Percentiles rank a stretch among this genome's conserved stretches.
These are phyloP conservation scores for Penicillium coprophilum DNA, from an alignment of 495 filamentous ascomycete genomes.

Conservation along the genomic window DNA sequence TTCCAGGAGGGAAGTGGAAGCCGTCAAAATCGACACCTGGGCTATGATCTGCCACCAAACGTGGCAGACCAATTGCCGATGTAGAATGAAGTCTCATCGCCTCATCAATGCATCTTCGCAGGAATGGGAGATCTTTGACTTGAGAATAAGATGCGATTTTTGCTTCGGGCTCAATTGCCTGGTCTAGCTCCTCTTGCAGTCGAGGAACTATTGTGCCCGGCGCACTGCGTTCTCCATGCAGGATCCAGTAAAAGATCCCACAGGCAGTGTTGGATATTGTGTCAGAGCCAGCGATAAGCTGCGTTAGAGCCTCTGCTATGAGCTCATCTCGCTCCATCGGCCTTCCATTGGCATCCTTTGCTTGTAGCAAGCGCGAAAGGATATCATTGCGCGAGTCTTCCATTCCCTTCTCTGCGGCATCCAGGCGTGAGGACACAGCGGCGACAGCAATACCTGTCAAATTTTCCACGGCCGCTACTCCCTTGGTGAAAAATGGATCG, in stretches of 20 bases:
- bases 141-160: conserved; percentile 60
- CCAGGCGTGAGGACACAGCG: conserved; percentile 65
- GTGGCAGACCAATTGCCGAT: conserved; percentile 75
- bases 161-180: conserved; percentile 47
- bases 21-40: conserved; percentile 44
- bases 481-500: conserved; percentile 42
- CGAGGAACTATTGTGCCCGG: conserved; percentile 62
- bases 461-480: conserved; percentile 36
- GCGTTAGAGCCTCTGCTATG: conserved; percentile 76
- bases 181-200: conserved; percentile 68
- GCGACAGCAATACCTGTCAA: conserved; percentile 61
- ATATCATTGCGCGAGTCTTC: conserved; percentile 60
- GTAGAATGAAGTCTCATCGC: conserved; percentile 78
- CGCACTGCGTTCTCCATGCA: conserved; percentile 36
- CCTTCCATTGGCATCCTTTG: conserved; percentile 69
- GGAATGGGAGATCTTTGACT: conserved; percentile 66
- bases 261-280: conserved; percentile 79
- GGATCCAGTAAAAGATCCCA: conserved; percentile 69
- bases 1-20: conserved; percentile 64
- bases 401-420: conserved; percentile 45
- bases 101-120: conserved; percentile 72
- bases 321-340: conserved; percentile 67
- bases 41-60: conserved; percentile 58
- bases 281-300: conserved; percentile 78
- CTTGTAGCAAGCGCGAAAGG: conserved; percentile 72